Evolutionary conservation across 2,329 filamentous ascomycete genomes (phyloP).

Genomic region (Pestalotiopsis sp.): DNA sequence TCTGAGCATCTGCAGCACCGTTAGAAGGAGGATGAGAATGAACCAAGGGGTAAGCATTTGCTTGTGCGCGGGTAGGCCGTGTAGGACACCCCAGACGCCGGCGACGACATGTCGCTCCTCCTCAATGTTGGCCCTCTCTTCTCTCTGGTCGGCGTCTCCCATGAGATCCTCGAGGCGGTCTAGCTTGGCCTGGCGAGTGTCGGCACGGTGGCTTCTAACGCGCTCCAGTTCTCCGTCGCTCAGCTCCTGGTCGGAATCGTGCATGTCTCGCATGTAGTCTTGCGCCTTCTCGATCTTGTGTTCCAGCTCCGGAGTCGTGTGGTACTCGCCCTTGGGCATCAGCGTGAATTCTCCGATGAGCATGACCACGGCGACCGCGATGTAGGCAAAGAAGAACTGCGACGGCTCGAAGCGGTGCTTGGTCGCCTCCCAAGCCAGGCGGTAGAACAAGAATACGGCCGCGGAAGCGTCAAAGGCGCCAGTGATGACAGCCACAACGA

Average conservation of each 20-base stretch:
- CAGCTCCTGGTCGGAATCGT: constrained; percentile 58
- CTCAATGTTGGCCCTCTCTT: constrained; percentile 56
- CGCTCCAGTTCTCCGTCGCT: constrained; percentile 47
- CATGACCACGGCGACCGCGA: constrained; percentile 38
- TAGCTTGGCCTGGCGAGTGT: constrained; percentile 58
- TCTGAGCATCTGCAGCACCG: constrained; percentile 58
- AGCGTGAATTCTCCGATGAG: constrained; percentile 38
- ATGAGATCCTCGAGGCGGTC: constrained; percentile 66
- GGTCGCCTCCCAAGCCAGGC: constrained; percentile 53
- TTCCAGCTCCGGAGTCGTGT: constrained; percentile 41
- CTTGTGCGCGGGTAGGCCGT: constrained; percentile 62
- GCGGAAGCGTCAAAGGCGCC: constrained; percentile 68
- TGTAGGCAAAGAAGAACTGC: constrained; percentile 44
- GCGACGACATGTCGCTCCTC: constrained; percentile 61
- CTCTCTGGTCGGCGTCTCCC: constrained; percentile 57
- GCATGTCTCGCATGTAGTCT: constrained; percentile 43
- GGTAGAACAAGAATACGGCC: constrained; percentile 62
- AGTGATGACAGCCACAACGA: constrained; percentile 63
- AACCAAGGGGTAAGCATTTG: constrained; percentile 75
- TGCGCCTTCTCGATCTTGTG: constrained; percentile 40
- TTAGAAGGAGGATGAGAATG: constrained; percentile 70
- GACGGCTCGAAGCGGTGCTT: constrained; percentile 35
- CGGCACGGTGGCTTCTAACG: constrained; percentile 45
- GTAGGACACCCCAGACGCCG: constrained; percentile 74
- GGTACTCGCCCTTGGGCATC: constrained; percentile 44